Evolutionary conservation across 1,284 basidiomycete genomes (phyloP).

Genomic region (Pseudozyma hubeiensis): DNA sequence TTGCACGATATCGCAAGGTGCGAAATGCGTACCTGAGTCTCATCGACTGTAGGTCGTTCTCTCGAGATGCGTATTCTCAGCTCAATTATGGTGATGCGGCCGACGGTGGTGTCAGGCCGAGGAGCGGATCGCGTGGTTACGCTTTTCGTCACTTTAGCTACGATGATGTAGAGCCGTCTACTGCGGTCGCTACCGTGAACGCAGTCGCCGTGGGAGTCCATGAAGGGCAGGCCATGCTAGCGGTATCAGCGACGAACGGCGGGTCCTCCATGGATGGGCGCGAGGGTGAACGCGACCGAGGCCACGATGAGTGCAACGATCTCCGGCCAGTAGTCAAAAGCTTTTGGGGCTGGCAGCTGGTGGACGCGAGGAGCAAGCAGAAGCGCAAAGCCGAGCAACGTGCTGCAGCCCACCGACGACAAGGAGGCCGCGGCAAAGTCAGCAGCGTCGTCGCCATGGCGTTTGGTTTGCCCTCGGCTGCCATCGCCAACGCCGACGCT

Average conservation of each 20-base stretch:
- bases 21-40: constrained; percentile 50
- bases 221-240: too few species aligned
- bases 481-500: background rate
- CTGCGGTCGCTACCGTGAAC: background rate
- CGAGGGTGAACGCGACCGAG: constrained; percentile 4
- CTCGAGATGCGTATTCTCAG: constrained; percentile 33
- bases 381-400: constrained; percentile 38
- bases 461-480: constrained; percentile 14
- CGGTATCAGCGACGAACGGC: background rate
- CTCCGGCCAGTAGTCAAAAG: constrained; percentile 49
- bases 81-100: constrained; percentile 22
- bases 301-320: constrained; percentile 54
- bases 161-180: constrained; percentile 37
- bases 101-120: constrained; percentile 36
- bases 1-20: constrained; percentile 42
- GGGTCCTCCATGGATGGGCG: constrained; percentile 11
- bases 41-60: constrained; percentile 55
- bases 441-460: constrained; percentile 40
- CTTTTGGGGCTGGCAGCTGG: constrained; percentile 58
- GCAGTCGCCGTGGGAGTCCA: background rate
- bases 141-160: constrained; percentile 39
- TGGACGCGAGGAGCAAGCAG: constrained; percentile 43
- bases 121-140: constrained; percentile 32
- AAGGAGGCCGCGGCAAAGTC: constrained; percentile 18
- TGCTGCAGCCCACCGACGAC: constrained; percentile 13